Conservation (phyloP, 306 rosid species). For the Prinsepia uniflora region DNA sequence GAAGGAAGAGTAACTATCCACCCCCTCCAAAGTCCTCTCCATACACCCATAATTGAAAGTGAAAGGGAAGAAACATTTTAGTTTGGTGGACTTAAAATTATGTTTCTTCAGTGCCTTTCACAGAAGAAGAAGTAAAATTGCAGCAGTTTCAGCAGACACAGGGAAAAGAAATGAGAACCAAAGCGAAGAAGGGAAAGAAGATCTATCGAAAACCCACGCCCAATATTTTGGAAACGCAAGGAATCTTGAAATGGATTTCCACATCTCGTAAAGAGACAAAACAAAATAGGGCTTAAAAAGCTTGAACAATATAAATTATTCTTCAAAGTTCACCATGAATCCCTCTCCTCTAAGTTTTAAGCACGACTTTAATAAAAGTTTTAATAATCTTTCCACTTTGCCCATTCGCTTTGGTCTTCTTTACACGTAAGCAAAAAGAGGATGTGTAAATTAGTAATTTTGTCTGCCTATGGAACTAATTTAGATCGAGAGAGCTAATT, state of each 20-base stretch:
- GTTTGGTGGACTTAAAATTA: neutral
- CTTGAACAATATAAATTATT: neutral
- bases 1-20: no score
- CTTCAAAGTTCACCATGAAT: constrained; percentile 1
- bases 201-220: neutral
- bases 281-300: neutral
- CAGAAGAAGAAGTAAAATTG: neutral
- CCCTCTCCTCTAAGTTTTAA: neutral
- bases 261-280: constrained; percentile 3
- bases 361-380: neutral
- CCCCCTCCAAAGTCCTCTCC: no score
- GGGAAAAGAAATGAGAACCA: neutral
- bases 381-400: neutral
- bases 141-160: neutral
- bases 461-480: no score
- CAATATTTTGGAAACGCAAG: neutral
- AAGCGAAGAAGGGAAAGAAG: neutral
- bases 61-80: no score
- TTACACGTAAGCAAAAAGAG: neutral
- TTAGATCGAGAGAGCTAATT: no score
- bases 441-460: no score
- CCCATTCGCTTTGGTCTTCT: neutral
- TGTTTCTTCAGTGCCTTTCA: neutral
- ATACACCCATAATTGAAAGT: no score
- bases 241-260: neutral